These are phyloP conservation scores for Diutina ranongensis DNA, from an alignment of 1,139 yeast genomes.

Conservation along the genomic window DNA sequence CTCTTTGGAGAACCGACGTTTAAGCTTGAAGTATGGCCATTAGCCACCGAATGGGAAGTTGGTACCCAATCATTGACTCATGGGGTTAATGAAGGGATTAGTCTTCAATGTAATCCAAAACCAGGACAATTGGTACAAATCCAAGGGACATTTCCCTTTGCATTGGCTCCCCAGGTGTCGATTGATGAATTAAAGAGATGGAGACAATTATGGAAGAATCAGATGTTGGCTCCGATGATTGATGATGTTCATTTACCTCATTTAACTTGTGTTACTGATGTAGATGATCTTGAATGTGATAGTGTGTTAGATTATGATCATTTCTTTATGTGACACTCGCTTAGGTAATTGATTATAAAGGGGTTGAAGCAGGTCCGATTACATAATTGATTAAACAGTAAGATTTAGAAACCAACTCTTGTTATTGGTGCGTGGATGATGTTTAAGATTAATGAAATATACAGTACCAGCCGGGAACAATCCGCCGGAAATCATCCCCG, in stretches of 20 bases:
- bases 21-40: neutral
- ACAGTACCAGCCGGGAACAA: too few species aligned
- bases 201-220: neutral
- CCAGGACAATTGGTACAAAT: neutral
- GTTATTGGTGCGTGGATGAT: too few species aligned
- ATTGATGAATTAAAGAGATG: neutral
- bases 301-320: neutral
- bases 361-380: too few species aligned
- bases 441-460: too few species aligned
- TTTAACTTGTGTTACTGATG: neutral
- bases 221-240: neutral
- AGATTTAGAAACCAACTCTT: too few species aligned
- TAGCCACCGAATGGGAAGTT: neutral
- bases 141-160: constrained; percentile 1
- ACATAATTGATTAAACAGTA: too few species aligned
- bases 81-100: neutral
- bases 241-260: neutral
- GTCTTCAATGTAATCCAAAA: neutral
- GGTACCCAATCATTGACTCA: neutral
- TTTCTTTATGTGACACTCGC: too few species aligned
- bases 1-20: constrained; percentile 1
- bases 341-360: neutral
- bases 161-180: neutral
- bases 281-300: neutral
- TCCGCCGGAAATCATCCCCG: too few species aligned